Evolutionary conservation across 106 monocot species (phyloP), one percentile per base, ranked within the genome.

Genomic region (Dendrobium huoshanense): DNA sequence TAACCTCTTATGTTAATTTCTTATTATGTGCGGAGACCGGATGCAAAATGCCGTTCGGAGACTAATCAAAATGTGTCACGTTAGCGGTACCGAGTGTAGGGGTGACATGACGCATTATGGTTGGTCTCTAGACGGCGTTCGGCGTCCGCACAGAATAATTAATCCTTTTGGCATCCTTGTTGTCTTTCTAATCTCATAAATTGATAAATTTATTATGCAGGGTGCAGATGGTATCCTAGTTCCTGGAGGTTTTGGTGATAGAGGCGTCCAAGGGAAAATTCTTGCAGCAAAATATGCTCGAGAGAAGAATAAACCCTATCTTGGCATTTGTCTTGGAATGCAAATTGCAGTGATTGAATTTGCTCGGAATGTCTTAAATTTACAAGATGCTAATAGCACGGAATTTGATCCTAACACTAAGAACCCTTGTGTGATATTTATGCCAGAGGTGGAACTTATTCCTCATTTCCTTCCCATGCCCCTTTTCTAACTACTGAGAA

Each of bases 321-420:
- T 96, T 5, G 97, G 97, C 45, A 90, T 97, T 80, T 96, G 96
- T 80, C 81, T 96, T 64, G 96, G 96, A 22, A 92, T 96, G 96
- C 96, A 96, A 77, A 88, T 90, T 85, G 96, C 94, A 37, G 96
- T 96, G 8, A 92, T 97, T 83, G 96, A 97, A 33, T 94, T 87
- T 85, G 86, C 92, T 41, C 94, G 91, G 54, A 87, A 88, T 73
- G 84, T 92, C 74, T 84, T 98, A 85, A 83, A 98, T 7, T 75
- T 94, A 58, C 65, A 75, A n/a, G 92, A 91, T 88, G 97, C 97
- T 47, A 92, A 94, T 27, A 98, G 97, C 81, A 98, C 89, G 6
- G 97, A 98, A 65, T 94, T 97, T 77, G 90, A 92, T 64, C 87
- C 87, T n/a, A 75, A 88, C 24, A 90, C 94, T 40, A 86, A 75